phyloP scores from a whole-genome alignment of 2,329 filamentous ascomycete species.

The Leptographium wingfieldii region DNA sequence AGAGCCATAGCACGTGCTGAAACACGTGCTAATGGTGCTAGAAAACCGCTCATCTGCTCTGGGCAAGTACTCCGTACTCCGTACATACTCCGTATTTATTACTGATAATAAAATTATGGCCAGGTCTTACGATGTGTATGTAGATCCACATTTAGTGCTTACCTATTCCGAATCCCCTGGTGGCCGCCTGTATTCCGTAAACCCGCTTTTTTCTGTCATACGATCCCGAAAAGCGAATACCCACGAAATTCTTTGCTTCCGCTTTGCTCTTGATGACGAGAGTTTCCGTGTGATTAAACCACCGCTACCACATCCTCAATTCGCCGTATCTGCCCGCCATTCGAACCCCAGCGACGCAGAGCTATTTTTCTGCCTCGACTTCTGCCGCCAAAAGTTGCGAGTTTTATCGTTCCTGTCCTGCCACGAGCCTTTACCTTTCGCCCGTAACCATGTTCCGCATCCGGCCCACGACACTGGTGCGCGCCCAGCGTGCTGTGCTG shows the following conservation, averaged over 20 bases:
- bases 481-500: constrained; percentile 18
- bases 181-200: constrained; percentile 1
- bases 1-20: too few relatives aligned
- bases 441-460: constrained; percentile 40
- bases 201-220: constrained; percentile 10
- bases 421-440: constrained; percentile 1
- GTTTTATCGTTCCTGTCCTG: background rate
- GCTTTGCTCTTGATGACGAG: background rate
- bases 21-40: too few relatives aligned
- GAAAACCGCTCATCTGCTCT: too few relatives aligned
- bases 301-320: background rate
- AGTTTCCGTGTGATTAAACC: background rate
- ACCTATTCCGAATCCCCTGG: background rate
- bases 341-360: background rate
- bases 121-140: background rate
- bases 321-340: background rate
- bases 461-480: constrained; percentile 38
- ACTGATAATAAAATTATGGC: background rate
- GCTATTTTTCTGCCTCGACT: background rate
- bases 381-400: background rate
- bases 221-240: constrained; percentile 8
- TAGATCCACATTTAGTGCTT: background rate
- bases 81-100: too few relatives aligned
- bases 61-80: too few relatives aligned
- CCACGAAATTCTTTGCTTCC: constrained; percentile 8